Evolutionary conservation across 1,284 basidiomycete genomes (phyloP).

Genomic region (Mycena sp.): DNA sequence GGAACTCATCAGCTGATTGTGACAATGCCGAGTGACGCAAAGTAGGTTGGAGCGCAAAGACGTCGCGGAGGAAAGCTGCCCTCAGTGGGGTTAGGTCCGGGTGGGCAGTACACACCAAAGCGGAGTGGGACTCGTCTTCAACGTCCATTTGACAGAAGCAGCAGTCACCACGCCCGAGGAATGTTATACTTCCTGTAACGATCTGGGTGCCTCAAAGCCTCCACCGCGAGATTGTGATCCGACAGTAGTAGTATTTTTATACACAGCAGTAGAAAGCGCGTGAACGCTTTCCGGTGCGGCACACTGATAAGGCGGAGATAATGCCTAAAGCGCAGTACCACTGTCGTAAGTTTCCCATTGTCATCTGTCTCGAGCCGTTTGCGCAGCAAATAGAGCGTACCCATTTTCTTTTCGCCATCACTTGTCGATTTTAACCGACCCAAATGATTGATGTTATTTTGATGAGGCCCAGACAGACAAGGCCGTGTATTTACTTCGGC

Average conservation of each 20-base stretch:
- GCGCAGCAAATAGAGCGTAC: neutral
- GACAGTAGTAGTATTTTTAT: no score
- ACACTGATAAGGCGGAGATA: no score
- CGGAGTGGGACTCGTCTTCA: constrained; percentile 4
- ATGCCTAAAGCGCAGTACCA: neutral
- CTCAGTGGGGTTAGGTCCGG: neutral
- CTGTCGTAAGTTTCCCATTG: neutral
- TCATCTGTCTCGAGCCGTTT: neutral
- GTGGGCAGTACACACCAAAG: constrained; percentile 2
- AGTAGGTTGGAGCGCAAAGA: neutral
- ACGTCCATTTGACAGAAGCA: constrained; percentile 2
- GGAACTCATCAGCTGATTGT: neutral
- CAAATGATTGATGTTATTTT: no score
- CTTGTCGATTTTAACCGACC: no score
- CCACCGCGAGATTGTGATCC: no score
- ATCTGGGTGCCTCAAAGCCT: no score
- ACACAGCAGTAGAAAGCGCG: no score
- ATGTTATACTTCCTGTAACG: neutral
- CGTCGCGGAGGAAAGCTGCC: constrained; percentile 1
- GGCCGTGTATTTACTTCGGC: no score
- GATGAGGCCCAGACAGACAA: no score
- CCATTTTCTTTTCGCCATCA: no score
- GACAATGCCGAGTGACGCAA: neutral
- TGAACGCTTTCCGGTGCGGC: no score
- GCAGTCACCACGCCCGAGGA: neutral